Evolutionary conservation across 345 rosid genomes (phyloP).

Genomic region (Corymbia maculata): DNA sequence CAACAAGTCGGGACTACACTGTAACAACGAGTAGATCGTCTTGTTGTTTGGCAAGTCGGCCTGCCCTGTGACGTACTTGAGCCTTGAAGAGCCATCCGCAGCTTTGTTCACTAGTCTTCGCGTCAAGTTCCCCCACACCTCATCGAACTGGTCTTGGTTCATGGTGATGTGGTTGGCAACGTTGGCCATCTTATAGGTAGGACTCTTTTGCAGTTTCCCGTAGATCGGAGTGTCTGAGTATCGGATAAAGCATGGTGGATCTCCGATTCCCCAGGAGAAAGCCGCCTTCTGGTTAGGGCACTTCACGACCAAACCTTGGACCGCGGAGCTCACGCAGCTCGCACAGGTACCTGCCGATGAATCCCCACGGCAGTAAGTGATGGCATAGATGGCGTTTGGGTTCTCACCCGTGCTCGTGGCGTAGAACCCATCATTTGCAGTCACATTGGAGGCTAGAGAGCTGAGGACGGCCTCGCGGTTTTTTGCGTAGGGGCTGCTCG

Average conservation of each 20-base stretch:
- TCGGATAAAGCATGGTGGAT: slow-evolving; percentile 22
- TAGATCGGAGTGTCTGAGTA: slow-evolving; percentile 17
- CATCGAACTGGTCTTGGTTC: slow-evolving; percentile 7
- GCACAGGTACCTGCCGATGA: slow-evolving; percentile 9
- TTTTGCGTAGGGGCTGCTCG: slow-evolving; percentile 7
- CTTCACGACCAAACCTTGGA: not conserved
- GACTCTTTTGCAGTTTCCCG: slow-evolving; percentile 15
- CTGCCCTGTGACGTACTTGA: slow-evolving; percentile 25
- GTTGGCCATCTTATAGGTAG: not conserved
- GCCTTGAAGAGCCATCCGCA: slow-evolving; percentile 9
- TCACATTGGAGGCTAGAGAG: not conserved
- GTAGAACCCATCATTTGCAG: not conserved
- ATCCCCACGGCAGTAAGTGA: slow-evolving; percentile 24
- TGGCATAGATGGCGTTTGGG: slow-evolving; percentile 7
- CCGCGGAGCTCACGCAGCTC: slow-evolving; percentile 6
- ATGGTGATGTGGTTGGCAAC: not conserved
- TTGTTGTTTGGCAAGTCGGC: not conserved
- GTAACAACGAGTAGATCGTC: slow-evolving; percentile 31
- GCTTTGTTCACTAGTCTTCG: not conserved
- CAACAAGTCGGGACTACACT: slow-evolving; percentile 53
- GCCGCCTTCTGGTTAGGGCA: slow-evolving; percentile 36
- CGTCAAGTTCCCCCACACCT: slow-evolving; percentile 20
- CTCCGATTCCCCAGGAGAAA: slow-evolving; percentile 2
- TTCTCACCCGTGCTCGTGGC: not conserved
- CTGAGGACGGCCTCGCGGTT: slow-evolving; percentile 7